Percentiles rank a stretch among this genome's conserved stretches.
phyloP scores from a whole-genome alignment of 148 eudicot species.

The Rhododendron williamsianum region DNA sequence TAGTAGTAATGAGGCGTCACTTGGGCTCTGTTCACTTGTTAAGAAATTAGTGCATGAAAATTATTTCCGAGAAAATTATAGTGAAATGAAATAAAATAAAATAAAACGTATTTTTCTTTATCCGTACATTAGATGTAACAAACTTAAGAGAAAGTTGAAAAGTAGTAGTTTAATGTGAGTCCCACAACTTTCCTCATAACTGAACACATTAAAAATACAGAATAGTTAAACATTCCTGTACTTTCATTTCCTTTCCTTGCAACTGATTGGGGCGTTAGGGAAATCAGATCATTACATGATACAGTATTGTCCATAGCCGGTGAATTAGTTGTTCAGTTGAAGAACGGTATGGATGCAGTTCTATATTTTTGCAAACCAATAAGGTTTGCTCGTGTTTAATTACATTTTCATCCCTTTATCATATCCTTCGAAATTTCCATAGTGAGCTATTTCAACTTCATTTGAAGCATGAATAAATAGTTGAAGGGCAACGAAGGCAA shows the following conservation, averaged over 20 bases:
- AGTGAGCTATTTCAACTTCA: not conserved
- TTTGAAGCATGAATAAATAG: not conserved
- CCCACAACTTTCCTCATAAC: not conserved
- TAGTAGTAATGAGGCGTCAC: not conserved
- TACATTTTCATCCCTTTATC: not conserved
- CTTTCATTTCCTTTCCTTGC: not conserved
- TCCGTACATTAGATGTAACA: not conserved
- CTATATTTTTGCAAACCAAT: not conserved
- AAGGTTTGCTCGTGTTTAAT: not conserved
- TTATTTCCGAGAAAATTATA: not conserved
- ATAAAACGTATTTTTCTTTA: not conserved
- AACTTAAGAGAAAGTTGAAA: not conserved
- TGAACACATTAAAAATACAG: not conserved
- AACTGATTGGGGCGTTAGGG: not conserved
- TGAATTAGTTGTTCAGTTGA: not conserved
- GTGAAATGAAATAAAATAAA: not conserved
- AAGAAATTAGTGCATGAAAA: not conserved
- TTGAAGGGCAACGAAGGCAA: not conserved
- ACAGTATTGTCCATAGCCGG: not conserved
- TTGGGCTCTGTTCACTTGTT: not conserved
- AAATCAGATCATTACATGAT: not conserved
- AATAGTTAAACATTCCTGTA: too few relatives aligned
- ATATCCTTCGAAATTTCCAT: not conserved
- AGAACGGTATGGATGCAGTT: not conserved
- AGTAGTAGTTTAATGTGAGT: not conserved